Evolutionary conservation across 169 alveolate genomes (phyloP).

Genomic region (Babesia ovata): DNA sequence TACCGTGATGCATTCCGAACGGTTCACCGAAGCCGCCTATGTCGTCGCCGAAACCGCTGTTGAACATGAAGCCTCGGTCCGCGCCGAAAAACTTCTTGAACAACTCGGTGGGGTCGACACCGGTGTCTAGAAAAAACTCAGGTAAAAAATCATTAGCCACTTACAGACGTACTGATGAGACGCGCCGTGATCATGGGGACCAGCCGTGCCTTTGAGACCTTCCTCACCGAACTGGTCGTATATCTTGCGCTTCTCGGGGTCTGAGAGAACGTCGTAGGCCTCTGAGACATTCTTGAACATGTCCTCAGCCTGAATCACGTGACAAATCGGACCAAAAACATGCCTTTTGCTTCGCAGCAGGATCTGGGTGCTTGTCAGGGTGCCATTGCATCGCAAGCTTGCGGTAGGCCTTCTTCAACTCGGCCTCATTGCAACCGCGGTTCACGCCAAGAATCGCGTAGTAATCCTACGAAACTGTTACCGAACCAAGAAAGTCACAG

Average conservation of each 20-base stretch:
- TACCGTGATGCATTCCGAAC: conserved; percentile 45
- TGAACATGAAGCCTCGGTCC: conserved; percentile 76
- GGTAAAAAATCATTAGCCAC: not conserved
- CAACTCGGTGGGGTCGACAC: conserved; percentile 83
- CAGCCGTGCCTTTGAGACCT: conserved; percentile 90
- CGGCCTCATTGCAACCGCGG: conserved; percentile 80
- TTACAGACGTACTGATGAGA: conserved; percentile 70
- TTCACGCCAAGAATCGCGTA: conserved; percentile 78
- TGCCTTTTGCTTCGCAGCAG: conserved; percentile 68
- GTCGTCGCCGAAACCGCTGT: conserved; percentile 77
- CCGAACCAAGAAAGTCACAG: not conserved
- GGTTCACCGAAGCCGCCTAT: conserved; percentile 78
- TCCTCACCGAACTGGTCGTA: conserved; percentile 95
- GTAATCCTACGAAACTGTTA: conserved; percentile 56
- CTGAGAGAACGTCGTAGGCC: conserved; percentile 94
- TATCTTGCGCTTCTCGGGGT: conserved; percentile 91
- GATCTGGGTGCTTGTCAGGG: conserved; percentile 96
- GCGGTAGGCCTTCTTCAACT: conserved; percentile 90
- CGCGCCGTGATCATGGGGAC: conserved; percentile 54
- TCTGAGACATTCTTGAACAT: conserved; percentile 90
- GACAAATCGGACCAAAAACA: not conserved
- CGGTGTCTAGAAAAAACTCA: conserved; percentile 65
- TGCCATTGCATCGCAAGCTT: conserved; percentile 91
- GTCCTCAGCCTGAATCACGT: conserved; percentile 77
- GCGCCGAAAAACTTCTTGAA: conserved; percentile 82